Evolutionary conservation across 2,329 filamentous ascomycete species (phyloP).

Genomic region (Camillea tinctor): DNA sequence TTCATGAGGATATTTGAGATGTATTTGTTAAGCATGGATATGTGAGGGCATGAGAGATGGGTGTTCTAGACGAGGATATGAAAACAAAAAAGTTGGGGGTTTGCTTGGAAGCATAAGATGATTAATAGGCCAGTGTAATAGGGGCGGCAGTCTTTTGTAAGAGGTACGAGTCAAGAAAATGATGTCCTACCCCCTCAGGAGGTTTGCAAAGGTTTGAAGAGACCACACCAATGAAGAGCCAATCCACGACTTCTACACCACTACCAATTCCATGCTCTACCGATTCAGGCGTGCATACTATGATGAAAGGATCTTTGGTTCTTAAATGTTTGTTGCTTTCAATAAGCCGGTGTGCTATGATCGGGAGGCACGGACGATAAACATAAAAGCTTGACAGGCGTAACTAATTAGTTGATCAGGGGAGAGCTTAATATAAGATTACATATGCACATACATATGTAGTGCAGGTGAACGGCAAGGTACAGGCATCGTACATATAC

Average conservation of each 20-base stretch:
- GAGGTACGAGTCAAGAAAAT: not conserved
- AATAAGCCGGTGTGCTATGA: no score
- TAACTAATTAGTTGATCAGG: no score
- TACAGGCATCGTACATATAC: not conserved
- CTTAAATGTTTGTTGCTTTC: no score
- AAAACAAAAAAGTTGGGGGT: not conserved
- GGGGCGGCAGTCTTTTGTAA: not conserved
- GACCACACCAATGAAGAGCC: no score
- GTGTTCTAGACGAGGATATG: not conserved
- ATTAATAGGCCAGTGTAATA: not conserved
- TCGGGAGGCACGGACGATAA: no score
- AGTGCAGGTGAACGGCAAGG: not conserved
- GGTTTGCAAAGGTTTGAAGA: not conserved
- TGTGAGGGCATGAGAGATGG: constrained; percentile 37
- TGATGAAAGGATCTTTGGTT: no score
- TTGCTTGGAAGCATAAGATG: not conserved
- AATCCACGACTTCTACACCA: not conserved
- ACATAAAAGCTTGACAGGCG: no score
- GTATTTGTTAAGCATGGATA: constrained; percentile 84
- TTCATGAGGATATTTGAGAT: constrained; percentile 97
- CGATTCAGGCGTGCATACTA: no score
- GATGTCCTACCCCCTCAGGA: not conserved
- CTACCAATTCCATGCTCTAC: no score
- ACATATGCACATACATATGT: not conserved
- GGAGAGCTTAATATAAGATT: no score